A percentile compares a stretch with the other conserved stretches of the same genome.
Evolutionary conservation across 2,329 filamentous ascomycete species (phyloP).

Genomic region (Polytolypa hystricis): DNA sequence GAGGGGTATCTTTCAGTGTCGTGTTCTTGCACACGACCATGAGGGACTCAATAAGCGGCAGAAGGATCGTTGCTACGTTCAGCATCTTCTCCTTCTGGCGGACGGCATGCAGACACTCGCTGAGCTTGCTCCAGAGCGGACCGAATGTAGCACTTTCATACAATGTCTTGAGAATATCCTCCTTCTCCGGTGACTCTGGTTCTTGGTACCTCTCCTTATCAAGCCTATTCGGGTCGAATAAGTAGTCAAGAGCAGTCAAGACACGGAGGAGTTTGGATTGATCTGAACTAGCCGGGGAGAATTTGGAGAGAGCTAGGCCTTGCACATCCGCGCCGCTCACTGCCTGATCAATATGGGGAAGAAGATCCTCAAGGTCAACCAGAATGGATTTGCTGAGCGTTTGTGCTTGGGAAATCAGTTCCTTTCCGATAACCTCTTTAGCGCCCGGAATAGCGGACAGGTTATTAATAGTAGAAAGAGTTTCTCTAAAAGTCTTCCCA

Average conservation of each 20-base stretch:
- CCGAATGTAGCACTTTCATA: conserved; percentile 89
- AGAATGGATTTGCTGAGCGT: conserved; percentile 75
- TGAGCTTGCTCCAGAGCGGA: conserved; percentile 83
- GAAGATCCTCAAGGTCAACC: conserved; percentile 69
- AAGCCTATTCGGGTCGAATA: conserved; percentile 73
- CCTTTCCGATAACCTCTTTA: conserved; percentile 82
- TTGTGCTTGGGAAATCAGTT: conserved; percentile 80
- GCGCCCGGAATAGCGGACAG: conserved; percentile 85
- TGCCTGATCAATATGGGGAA: conserved; percentile 77
- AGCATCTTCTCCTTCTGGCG: conserved; percentile 89
- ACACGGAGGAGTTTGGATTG: conserved; percentile 92
- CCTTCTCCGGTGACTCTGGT: conserved; percentile 53
- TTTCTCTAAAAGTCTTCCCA: conserved; percentile 96
- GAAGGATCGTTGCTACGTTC: conserved; percentile 88
- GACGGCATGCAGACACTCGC: conserved; percentile 77
- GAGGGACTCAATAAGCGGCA: conserved; percentile 87
- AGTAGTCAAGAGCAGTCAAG: conserved; percentile 84
- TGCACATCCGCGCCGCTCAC: conserved; percentile 89
- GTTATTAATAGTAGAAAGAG: conserved; percentile 96
- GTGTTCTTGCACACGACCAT: conserved; percentile 99
- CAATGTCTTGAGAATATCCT: conserved; percentile 73
- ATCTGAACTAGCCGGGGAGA: conserved; percentile 89
- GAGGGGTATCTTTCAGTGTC: conserved; percentile 57
- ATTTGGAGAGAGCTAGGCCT: conserved; percentile 84
- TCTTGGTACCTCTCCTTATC: conserved; percentile 43